Evolutionary conservation across 768 basidiomycete genomes (phyloP).

Genomic region (Sutorius australiensis): DNA sequence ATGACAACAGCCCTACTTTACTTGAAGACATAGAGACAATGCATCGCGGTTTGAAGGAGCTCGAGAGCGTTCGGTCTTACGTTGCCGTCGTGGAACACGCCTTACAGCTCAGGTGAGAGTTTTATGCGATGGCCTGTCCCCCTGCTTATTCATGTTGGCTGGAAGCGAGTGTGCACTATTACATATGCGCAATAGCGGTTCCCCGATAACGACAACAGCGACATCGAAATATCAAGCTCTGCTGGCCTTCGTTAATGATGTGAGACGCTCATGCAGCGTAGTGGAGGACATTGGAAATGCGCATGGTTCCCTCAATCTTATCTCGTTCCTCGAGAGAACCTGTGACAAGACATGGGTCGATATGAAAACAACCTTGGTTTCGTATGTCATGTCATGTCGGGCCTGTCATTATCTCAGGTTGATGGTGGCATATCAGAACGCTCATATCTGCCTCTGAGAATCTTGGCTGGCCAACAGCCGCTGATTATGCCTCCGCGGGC

Average conservation of each 20-base stretch:
- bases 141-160: constrained; percentile 6
- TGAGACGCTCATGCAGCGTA: constrained; percentile 41
- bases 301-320: constrained; percentile 54
- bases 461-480: constrained; percentile 79
- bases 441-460: constrained; percentile 64
- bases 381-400: constrained; percentile 41
- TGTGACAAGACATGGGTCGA: constrained; percentile 71
- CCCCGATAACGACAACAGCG: constrained; percentile 42
- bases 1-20: constrained; percentile 54
- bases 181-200: constrained; percentile 41
- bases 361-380: constrained; percentile 61
- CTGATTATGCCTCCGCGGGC: constrained; percentile 56
- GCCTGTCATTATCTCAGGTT: neutral
- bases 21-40: constrained; percentile 80
- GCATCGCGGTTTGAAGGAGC: constrained; percentile 71
- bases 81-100: constrained; percentile 69
- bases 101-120: constrained; percentile 63
- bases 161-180: constrained; percentile 56
- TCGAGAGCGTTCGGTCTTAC: constrained; percentile 74
- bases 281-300: constrained; percentile 44
- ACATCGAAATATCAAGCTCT: constrained; percentile 59
- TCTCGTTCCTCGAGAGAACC: constrained; percentile 58
- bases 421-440: constrained; percentile 39
- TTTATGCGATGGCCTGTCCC: neutral
- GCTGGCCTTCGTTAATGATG: constrained; percentile 54